Conservation (phyloP, 306 rosid genomes). For the Prinsepia uniflora region DNA sequence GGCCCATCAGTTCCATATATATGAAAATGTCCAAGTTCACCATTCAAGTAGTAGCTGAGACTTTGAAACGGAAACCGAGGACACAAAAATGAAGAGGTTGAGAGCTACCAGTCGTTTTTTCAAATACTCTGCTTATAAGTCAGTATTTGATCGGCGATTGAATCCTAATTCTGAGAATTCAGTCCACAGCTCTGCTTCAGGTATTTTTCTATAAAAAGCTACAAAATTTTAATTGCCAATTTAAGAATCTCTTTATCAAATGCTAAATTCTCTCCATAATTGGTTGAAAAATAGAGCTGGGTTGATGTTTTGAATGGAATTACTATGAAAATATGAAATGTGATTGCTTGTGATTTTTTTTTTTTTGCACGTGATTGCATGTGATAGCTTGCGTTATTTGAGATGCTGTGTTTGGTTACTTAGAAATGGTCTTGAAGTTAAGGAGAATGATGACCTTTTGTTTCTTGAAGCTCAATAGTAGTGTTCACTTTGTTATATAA, state of each 20-base stretch:
- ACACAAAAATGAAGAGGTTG: constrained; percentile 41
- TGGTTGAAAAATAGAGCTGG: background rate
- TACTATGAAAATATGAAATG: background rate
- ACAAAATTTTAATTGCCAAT: background rate
- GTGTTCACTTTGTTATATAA: background rate
- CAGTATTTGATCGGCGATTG: constrained; percentile 23
- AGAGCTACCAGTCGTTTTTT: constrained; percentile 35
- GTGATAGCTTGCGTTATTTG: background rate
- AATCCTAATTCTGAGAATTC: constrained; percentile 12
- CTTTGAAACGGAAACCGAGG: background rate
- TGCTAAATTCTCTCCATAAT: background rate
- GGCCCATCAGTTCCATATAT: background rate
- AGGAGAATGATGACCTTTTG: too few relatives aligned
- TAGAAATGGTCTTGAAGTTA: background rate
- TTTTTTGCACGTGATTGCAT: too few relatives aligned
- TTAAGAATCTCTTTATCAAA: background rate
- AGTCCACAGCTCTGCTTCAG: constrained; percentile 30
- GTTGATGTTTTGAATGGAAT: background rate
- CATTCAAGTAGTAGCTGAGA: background rate
- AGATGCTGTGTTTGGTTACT: background rate
- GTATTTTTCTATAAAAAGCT: constrained; percentile 12
- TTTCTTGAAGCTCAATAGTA: background rate
- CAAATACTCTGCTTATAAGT: constrained; percentile 23
- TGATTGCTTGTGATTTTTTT: background rate
- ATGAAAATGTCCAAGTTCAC: background rate